Base-by-base conservation (phyloP, 768 basidiomycete species). In the Albatrellus ellisii region DNA sequence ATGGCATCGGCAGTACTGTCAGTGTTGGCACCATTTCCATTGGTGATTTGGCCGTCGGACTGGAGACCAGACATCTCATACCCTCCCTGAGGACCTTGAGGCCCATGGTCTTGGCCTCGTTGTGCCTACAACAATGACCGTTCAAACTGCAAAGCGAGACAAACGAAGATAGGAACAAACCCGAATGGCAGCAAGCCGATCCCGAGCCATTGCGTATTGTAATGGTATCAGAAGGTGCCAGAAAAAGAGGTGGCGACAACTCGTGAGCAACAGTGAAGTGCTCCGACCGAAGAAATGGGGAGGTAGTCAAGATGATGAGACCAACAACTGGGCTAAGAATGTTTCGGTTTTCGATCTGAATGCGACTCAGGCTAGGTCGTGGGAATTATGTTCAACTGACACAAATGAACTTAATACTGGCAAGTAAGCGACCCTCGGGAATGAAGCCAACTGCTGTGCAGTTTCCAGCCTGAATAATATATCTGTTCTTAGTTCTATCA, bases 51-150 rank as follows among this genome's bases (percentile, higher is more conserved):
- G 39, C 44, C 48, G 26, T 46, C 54, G 12, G 44, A 45, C 15
- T 39, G 47, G 41, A 60, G 12, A 33, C 50, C 52, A 7, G 55
- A 43, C 61, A 62, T 55, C 51, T 62, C 61, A 31, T 59, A 56
- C 28, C 50, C 52, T 26, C 48, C 41, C 6, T 42, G 40, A 8
- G 39, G 45, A 42, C 43, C 39, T 14, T 39, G 50, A 32, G 55
- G 53, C 2, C 54, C 52, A 26, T 18, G 20, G 17, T 50, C 55
- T 41, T 56, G 56, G n/a, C n/a, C n/a, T 42, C 58, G 44, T 45
- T 56, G 56, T 15, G 59, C 59, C 59, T 61, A 29, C 17, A 41
- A 37, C 15, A 17, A 6, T 26, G 15, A 14, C 28, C 27, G n/a
- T 22, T 50, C 20, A 42, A 35, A 33, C 21, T 21, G 34, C 18